Conservation (phyloP, 768 basidiomycete species). For the Psilocybe cyanescens region DNA sequence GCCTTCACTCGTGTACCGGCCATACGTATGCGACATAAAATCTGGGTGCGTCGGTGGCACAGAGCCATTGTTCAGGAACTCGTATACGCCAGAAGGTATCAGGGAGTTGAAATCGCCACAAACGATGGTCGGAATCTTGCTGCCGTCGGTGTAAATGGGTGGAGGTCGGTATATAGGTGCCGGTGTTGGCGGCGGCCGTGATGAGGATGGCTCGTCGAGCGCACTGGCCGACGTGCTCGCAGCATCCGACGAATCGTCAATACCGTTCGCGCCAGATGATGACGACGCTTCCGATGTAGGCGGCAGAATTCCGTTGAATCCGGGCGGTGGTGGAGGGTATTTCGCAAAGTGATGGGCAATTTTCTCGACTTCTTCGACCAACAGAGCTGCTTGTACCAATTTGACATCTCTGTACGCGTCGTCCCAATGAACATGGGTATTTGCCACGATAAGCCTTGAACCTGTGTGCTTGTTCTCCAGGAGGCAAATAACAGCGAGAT, state of each 20-base stretch:
- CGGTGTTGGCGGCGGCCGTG: conserved; percentile 13
- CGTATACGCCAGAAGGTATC: conserved; percentile 87
- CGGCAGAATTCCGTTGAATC: conserved; percentile 22
- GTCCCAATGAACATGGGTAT: conserved; percentile 94
- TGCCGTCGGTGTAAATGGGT: conserved; percentile 79
- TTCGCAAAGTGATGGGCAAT: conserved; percentile 82
- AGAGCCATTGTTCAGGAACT: conserved; percentile 79
- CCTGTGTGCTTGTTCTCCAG: conserved; percentile 89
- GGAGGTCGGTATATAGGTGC: conserved; percentile 46
- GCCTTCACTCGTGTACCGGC: conserved; percentile 90
- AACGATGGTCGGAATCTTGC: conserved; percentile 88
- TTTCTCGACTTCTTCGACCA: conserved; percentile 94
- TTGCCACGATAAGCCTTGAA: conserved; percentile 86
- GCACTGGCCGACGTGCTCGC: conserved; percentile 14
- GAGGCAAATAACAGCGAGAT: conserved; percentile 86
- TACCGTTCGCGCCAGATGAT: conserved; percentile 20
- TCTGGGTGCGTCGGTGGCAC: conserved; percentile 81
- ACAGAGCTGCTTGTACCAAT: conserved; percentile 91
- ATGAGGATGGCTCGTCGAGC: conserved; percentile 6
- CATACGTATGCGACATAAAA: conserved; percentile 91
- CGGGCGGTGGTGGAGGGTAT: conserved; percentile 66
- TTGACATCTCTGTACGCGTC: conserved; percentile 94
- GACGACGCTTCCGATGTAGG: conserved; percentile 30
- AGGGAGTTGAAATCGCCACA: conserved; percentile 97
- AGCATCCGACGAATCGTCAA: conserved; percentile 24